A percentile compares a stretch with the other conserved stretches of the same genome.
These are phyloP conservation scores for Coemansia sp. DNA, from an alignment of 192 early-diverging fungal species.

Conservation along the genomic window DNA sequence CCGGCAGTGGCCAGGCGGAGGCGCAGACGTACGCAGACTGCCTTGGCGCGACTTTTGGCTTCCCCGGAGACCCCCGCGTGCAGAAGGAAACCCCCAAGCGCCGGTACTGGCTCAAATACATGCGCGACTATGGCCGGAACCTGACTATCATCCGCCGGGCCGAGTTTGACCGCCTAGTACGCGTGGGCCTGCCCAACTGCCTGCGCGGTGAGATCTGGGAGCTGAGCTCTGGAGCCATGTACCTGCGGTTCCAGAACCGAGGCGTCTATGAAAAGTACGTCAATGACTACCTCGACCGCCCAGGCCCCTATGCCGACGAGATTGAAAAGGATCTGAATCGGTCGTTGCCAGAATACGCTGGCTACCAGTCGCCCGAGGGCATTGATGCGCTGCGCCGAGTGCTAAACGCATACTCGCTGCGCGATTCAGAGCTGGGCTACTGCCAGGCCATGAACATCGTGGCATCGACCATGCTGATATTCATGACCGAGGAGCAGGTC, in stretches of 20 bases:
- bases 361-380: constrained; percentile 87
- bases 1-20: not conserved
- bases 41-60: constrained; percentile 50
- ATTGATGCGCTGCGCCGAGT: constrained; percentile 92
- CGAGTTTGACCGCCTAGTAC: constrained; percentile 85
- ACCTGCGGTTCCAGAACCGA: constrained; percentile 77
- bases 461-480: constrained; percentile 89
- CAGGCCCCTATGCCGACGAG: constrained; percentile 83
- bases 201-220: constrained; percentile 96
- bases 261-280: constrained; percentile 69
- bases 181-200: constrained; percentile 82
- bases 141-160: constrained; percentile 76
- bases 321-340: constrained; percentile 96
- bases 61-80: constrained; percentile 31
- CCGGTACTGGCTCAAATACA: constrained; percentile 46
- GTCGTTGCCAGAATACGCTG: constrained; percentile 90
- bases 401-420: constrained; percentile 80
- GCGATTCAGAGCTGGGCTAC: constrained; percentile 92
- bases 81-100: constrained; percentile 42
- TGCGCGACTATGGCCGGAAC: constrained; percentile 77
- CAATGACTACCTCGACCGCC: constrained; percentile 62
- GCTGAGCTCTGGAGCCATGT: constrained; percentile 82
- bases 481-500: constrained; percentile 93
- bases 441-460: constrained; percentile 99
- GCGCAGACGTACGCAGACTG: constrained; percentile 19